Percentiles rank a stretch among this genome's conserved stretches.
Conservation (phyloP, 2,329 filamentous ascomycete species). For the Colletotrichum simmondsii region DNA sequence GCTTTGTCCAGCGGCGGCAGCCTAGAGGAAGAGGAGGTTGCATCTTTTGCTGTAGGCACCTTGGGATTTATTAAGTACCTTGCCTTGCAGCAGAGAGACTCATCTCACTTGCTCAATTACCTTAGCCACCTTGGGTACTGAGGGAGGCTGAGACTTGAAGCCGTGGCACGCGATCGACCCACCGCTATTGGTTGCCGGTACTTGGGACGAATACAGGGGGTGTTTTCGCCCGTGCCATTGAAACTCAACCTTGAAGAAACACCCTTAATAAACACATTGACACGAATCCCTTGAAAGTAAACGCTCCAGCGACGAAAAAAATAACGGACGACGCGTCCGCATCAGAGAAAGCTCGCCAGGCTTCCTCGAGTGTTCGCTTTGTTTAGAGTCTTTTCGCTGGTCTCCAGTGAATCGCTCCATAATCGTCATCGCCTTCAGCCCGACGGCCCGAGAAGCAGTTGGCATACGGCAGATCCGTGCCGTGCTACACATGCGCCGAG, state of each 20-base stretch:
- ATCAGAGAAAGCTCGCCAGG: slow-evolving; percentile 5
- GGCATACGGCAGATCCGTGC: slow-evolving; percentile 22
- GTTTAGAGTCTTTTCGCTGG: not conserved
- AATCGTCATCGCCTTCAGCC: not conserved
- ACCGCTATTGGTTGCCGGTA: slow-evolving; percentile 23
- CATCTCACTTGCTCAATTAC: no score
- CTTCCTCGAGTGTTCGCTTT: slow-evolving; percentile 5
- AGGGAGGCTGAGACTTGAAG: slow-evolving; percentile 26
- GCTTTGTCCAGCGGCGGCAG: slow-evolving; percentile 3
- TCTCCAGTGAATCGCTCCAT: not conserved
- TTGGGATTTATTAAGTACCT: not conserved
- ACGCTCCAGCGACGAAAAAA: not conserved
- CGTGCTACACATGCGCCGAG: slow-evolving; percentile 23
- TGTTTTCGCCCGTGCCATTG: slow-evolving; percentile 25
- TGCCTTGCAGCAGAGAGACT: no score
- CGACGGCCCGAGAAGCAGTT: not conserved
- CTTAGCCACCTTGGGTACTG: no score
- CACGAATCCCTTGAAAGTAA: slow-evolving; percentile 10
- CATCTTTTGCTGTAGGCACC: not conserved
- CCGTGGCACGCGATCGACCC: slow-evolving; percentile 24
- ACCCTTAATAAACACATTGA: slow-evolving; percentile 9
- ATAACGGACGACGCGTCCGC: slow-evolving; percentile 13
- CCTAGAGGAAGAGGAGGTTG: not conserved
- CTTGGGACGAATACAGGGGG: slow-evolving; percentile 31
- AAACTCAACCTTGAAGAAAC: slow-evolving; percentile 30